Base-by-base conservation (phyloP, 768 basidiomycete genomes). In the Tubosaeta brunneosetosa region DNA sequence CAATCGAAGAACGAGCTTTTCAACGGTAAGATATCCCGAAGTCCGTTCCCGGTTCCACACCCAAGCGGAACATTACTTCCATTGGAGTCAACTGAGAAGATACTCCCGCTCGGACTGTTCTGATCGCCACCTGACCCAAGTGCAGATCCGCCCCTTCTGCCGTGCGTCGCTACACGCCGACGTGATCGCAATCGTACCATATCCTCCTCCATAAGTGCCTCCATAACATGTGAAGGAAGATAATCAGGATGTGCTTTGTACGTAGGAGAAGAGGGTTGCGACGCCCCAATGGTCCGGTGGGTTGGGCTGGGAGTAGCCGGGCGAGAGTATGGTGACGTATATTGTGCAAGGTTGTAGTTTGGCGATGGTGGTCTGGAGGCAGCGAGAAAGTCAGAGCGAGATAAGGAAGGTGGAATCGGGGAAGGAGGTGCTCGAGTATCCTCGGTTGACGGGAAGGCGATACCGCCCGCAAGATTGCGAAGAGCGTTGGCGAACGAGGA, bases 1-100 rank as follows among this genome's bases (percentile, higher is more conserved):
- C 93, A 97, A 64, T 97, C 95, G 65, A 87, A 99, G 72, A 91
- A 95, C 9, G 82, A 77, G 64, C 92, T 94, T 71, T 91, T 92
- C 62, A 99, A 70, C 0, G 97, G 97, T 56, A 98, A 68, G 3
- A 88, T 82, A 67, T 95, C 89, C 52, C 88, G 80, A 51, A 94
- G 86, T 9, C 88, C 88, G 10, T 81, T 75, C 22, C 90, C 88
- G 10, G 90, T 91, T 4, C 89, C 89, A 27, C 91, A 68, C 4
- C 89, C 89, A 22, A 90, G 74, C 16, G 86, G 84, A 19, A 90
- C 79, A 54, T 81, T 85, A 56, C 77, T 84, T 41, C 71, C 73
- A n/a, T 68, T 74, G 0, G 87, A 88, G 55, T 90, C 88, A 59
- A 83, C 77, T 1, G 89, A 89, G 66, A 87, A 89, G 0, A 86